Base-by-base conservation (phyloP, 768 basidiomycete genomes). In the Lactarius akahatsu region DNA sequence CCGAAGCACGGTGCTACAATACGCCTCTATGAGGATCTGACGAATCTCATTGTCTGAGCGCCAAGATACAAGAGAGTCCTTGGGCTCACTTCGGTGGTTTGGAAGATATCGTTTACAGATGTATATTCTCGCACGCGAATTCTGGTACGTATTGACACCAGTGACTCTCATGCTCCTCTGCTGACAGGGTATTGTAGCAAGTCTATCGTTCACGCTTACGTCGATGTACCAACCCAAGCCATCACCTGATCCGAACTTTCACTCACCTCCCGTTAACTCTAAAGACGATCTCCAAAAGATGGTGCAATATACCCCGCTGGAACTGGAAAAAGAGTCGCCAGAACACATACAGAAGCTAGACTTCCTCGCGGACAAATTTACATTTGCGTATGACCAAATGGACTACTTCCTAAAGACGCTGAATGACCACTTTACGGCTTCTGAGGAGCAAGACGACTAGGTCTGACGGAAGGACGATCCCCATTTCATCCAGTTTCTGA, bases 11-110 rank as follows among this genome's bases (percentile, higher is more conserved):
- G 79, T 3, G 79, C 82, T 72, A 82, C 88, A 52, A 81, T 94
- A 71, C 81, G 80, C 59, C 84, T 96, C 67, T 96, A 96, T 74
- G 92, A 95, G 75, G 92, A 95, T 72, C 76, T 93, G 69, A 93
- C 92, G 1, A 92, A 94, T 71, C 77, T 96, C 28, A 80, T 92
- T 45, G 82, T 96, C 80, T 84, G 3, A 83, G 80, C 60, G 81
- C 92, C 74, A 88, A 86, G 72, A 75, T 80, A 61, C 80, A 80
- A 64, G 73, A 70, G 43, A 76, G 75, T 32, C 75, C 77, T 60
- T 77, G 78, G 61, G 58, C 43, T 28, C 74, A 81, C 40, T 73
- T 75, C 20, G 61, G 61, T n/a, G 78, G 81, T 41, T 71, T 81
- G 9, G 88, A 91, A 20, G 86, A 92, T 63, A 82, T 85, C 77